Percentiles rank a stretch among this genome's conserved stretches.
Evolutionary conservation across 1,139 yeast genomes (phyloP).

Genomic region (Diutina siamensis): DNA sequence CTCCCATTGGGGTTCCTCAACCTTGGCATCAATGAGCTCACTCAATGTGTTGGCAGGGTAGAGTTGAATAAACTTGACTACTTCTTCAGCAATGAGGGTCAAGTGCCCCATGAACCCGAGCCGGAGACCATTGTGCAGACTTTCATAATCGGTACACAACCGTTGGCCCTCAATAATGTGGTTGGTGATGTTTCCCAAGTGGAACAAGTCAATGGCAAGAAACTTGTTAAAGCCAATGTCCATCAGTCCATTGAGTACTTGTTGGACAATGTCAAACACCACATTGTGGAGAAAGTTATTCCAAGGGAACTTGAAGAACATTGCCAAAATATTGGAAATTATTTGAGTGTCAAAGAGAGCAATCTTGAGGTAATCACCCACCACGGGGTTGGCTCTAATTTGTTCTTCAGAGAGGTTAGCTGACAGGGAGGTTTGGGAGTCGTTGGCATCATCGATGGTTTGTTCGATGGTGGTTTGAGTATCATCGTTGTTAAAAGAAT

Average conservation of each 20-base stretch:
- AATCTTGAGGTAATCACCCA: conserved; percentile 84
- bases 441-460: conserved; percentile 23
- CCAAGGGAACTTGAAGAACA: conserved; percentile 96
- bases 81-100: conserved; percentile 92
- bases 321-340: conserved; percentile 60
- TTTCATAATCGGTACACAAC: conserved; percentile 58
- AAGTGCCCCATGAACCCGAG: conserved; percentile 97
- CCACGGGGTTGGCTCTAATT: conserved; percentile 62
- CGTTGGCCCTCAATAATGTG: conserved; percentile 73
- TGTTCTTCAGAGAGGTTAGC: conserved; percentile 46
- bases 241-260: conserved; percentile 90
- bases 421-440: conserved; percentile 25
- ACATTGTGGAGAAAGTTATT: conserved; percentile 95
- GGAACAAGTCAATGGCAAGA: conserved; percentile 77
- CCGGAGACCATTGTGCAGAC: conserved; percentile 48
- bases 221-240: conserved; percentile 80
- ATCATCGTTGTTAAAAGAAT: conserved; percentile 12
- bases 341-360: conserved; percentile 76
- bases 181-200: conserved; percentile 64
- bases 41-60: conserved; percentile 55
- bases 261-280: conserved; percentile 95
- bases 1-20: conserved; percentile 63
- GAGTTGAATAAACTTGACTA: conserved; percentile 80
- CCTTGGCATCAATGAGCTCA: conserved; percentile 45
- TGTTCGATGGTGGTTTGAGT: neutral